phyloP scores from a whole-genome alignment of 2,329 filamentous ascomycete genomes.

The Neurospora sp. region DNA sequence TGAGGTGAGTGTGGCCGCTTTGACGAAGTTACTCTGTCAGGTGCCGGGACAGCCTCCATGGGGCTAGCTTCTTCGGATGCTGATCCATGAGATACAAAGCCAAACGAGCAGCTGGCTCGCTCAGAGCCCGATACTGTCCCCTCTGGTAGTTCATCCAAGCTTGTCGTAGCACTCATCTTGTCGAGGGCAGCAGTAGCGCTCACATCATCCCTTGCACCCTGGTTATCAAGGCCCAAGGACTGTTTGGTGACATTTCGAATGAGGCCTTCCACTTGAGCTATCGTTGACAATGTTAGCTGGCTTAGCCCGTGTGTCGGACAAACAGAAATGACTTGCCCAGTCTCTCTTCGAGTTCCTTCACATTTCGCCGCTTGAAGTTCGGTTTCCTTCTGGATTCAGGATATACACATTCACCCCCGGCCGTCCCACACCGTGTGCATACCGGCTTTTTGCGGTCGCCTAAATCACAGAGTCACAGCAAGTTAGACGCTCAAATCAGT shows the following conservation, averaged over 20 bases:
- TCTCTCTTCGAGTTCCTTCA: constrained; percentile 80
- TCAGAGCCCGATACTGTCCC: not conserved
- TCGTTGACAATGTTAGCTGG: constrained; percentile 3
- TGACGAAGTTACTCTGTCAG: not conserved
- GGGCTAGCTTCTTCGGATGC: not conserved
- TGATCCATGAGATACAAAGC: not conserved
- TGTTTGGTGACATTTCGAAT: constrained; percentile 53
- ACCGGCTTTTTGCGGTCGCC: constrained; percentile 64
- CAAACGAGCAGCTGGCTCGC: not conserved
- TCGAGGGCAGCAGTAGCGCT: constrained; percentile 19
- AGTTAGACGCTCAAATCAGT: not conserved
- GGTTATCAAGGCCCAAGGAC: not conserved
- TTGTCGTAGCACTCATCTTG: constrained; percentile 2
- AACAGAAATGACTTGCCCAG: constrained; percentile 49
- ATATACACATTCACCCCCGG: constrained; percentile 73
- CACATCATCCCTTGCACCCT: constrained; percentile 16
- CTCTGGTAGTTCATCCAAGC: not conserved
- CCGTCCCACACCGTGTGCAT: constrained; percentile 68
- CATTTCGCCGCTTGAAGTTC: constrained; percentile 78
- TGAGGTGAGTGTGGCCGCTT: not conserved
- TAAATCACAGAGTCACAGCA: constrained; percentile 9
- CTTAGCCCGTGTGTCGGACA: not conserved
- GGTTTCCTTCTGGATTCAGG: constrained; percentile 85
- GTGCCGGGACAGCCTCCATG: not conserved
- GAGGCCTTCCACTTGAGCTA: constrained; percentile 74